These are phyloP conservation scores for Cyberlindnera maritima DNA, from an alignment of 805 yeast species.

Conservation along the genomic window DNA sequence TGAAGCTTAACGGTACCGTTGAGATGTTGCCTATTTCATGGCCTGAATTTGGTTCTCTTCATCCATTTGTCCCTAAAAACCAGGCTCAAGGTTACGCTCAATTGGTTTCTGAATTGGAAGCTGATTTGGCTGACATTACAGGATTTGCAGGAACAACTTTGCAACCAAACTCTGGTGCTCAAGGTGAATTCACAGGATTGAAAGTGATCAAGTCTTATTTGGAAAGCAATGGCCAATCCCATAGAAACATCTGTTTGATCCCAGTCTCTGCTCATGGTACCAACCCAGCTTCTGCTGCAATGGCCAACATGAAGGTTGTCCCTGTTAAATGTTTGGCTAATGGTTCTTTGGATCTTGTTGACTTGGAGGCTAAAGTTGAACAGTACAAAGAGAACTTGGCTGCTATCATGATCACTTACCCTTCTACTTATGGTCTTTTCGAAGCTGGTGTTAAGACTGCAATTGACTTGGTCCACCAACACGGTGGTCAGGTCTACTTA, in stretches of 20 bases:
- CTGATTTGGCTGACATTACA: conserved; percentile 85
- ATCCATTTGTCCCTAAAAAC: conserved; percentile 87
- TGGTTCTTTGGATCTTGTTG: conserved; percentile 84
- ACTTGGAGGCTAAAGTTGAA: conserved; percentile 68
- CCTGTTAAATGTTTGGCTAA: conserved; percentile 82
- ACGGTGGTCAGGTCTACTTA: conserved; percentile 95
- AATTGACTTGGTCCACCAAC: conserved; percentile 74
- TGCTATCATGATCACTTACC: conserved; percentile 94
- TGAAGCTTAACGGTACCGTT: conserved; percentile 94
- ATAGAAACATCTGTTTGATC: conserved; percentile 84
- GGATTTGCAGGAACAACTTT: conserved; percentile 89
- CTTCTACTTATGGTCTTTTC: conserved; percentile 94
- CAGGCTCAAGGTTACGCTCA: conserved; percentile 89
- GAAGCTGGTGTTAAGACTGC: conserved; percentile 89
- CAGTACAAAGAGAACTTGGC: conserved; percentile 72
- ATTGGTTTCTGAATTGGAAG: conserved; percentile 71
- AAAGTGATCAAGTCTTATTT: conserved; percentile 80
- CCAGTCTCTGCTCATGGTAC: conserved; percentile 99
- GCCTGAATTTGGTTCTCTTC: conserved; percentile 87
- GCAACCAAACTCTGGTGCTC: conserved; percentile 98
- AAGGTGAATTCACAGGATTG: conserved; percentile 95
- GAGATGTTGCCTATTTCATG: conserved; percentile 93
- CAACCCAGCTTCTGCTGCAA: conserved; percentile 97
- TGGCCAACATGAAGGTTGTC: conserved; percentile 93
- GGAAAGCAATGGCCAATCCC: conserved; percentile 62